Conservation (phyloP, 352 stramenopile genomes). For the Globisporangium nagaii region DNA sequence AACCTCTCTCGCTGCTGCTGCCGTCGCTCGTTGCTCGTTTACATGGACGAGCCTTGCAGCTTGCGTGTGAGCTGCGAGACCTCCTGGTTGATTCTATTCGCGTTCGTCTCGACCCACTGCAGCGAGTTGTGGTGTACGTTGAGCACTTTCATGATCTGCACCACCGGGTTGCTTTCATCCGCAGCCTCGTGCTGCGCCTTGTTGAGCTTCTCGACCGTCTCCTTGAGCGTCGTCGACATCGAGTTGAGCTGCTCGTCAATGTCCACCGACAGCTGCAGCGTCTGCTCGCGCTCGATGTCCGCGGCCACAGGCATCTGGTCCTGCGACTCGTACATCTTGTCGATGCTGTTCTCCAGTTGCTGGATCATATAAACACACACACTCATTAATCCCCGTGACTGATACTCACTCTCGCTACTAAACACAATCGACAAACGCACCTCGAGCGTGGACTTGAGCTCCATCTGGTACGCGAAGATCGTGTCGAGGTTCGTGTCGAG, state of each 20-base stretch:
- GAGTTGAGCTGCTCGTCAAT: constrained; percentile 84
- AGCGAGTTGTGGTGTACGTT: constrained; percentile 88
- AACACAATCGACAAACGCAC: constrained; percentile 19
- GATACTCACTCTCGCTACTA: no score
- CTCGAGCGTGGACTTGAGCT: constrained; percentile 85
- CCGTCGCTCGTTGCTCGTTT: neutral
- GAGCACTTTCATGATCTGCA: constrained; percentile 88
- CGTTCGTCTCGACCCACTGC: constrained; percentile 79
- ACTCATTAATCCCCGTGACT: no score
- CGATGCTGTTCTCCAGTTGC: constrained; percentile 85
- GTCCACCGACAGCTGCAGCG: constrained; percentile 81
- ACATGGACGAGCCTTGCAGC: constrained; percentile 64
- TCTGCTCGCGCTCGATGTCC: constrained; percentile 84
- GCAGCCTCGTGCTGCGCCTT: constrained; percentile 66
- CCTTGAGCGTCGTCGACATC: constrained; percentile 84
- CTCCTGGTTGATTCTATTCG: constrained; percentile 58
- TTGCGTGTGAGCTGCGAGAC: constrained; percentile 61
- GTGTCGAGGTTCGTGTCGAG: constrained; percentile 83
- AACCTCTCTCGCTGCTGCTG: no score
- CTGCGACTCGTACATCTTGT: constrained; percentile 88
- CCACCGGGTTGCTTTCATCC: constrained; percentile 73
- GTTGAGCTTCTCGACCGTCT: constrained; percentile 85
- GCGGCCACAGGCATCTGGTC: constrained; percentile 80
- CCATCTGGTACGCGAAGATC: constrained; percentile 87
- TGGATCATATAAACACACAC: constrained; percentile 15